Conservation (phyloP, 345 rosid species). For the Streptanthus diversifolius region DNA sequence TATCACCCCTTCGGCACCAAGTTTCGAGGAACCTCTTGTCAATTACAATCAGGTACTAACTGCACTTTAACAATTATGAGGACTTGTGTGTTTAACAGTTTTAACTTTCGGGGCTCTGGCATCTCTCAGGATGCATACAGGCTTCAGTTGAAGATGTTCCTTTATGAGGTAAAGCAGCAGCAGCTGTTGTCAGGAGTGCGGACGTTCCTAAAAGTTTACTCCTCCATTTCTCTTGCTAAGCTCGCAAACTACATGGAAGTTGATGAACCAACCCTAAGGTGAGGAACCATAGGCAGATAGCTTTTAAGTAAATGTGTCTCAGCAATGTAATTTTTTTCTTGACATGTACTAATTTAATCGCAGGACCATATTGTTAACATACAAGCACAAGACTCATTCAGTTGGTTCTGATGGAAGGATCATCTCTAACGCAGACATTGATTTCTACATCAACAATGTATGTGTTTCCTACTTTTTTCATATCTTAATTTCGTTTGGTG, state of each 20-base stretch:
- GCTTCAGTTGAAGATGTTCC: slow-evolving; percentile 89
- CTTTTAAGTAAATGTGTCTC: not conserved
- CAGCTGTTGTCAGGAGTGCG: slow-evolving; percentile 76
- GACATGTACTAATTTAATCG: not conserved
- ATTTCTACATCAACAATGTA: slow-evolving; percentile 88
- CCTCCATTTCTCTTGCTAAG: slow-evolving; percentile 77
- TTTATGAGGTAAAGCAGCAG: slow-evolving; percentile 94
- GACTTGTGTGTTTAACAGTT: not conserved
- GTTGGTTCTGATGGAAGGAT: slow-evolving; percentile 76
- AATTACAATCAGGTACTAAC: slow-evolving; percentile 83
- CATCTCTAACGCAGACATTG: slow-evolving; percentile 83
- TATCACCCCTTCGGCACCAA: slow-evolving; percentile 90
- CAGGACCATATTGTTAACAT: slow-evolving; percentile 91
- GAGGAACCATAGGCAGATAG: not conserved
- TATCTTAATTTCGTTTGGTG: not conserved
- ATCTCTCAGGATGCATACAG: slow-evolving; percentile 84
- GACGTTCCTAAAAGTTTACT: slow-evolving; percentile 83
- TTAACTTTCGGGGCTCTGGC: not conserved
- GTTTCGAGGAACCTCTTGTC: slow-evolving; percentile 90
- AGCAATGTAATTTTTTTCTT: not conserved
- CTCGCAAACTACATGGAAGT: slow-evolving; percentile 93
- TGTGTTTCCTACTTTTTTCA: not conserved
- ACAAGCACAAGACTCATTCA: slow-evolving; percentile 97
- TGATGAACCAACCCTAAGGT: slow-evolving; percentile 90
- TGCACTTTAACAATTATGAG: not conserved